A percentile compares a stretch with the other conserved stretches of the same genome.
These are phyloP conservation scores for Mortierella sp. DNA, from an alignment of 371 early-diverging fungal genomes.

Conservation along the genomic window DNA sequence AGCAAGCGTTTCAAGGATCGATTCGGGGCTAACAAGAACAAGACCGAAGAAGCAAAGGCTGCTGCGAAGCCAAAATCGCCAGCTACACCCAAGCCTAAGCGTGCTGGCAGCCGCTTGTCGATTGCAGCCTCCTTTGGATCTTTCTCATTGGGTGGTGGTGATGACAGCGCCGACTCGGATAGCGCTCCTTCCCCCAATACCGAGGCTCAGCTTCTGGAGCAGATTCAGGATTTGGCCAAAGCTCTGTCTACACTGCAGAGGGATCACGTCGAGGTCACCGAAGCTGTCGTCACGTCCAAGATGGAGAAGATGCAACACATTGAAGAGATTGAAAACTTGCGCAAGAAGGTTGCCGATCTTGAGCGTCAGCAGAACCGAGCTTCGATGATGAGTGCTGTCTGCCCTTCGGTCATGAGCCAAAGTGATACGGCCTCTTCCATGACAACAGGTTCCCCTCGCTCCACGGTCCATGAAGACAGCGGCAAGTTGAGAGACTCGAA, in stretches of 20 bases:
- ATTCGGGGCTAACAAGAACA: constrained; percentile 56
- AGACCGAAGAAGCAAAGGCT: constrained; percentile 18
- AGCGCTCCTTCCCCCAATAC: constrained; percentile 11
- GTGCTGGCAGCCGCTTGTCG: constrained; percentile 33
- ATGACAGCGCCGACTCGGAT: constrained; percentile 4
- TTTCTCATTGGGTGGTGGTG: constrained; percentile 8
- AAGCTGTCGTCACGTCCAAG: constrained; percentile 62
- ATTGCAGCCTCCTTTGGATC: constrained; percentile 49
- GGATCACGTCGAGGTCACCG: constrained; percentile 68
- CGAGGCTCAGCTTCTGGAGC: constrained; percentile 61
- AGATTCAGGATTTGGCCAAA: constrained; percentile 69
- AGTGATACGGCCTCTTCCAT: constrained; percentile 32
- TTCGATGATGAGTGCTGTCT: constrained; percentile 48
- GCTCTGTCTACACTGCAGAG: constrained; percentile 67
- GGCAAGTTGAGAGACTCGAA: constrained; percentile 31
- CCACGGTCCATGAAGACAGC: constrained; percentile 25
- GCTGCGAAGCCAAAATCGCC: constrained; percentile 1
- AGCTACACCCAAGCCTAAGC: constrained; percentile 26
- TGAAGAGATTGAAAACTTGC: constrained; percentile 51
- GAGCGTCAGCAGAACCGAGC: constrained; percentile 56
- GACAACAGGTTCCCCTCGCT: constrained; percentile 37
- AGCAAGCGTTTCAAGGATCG: constrained; percentile 51
- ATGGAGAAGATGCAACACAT: constrained; percentile 67
- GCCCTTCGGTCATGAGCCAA: constrained; percentile 48
- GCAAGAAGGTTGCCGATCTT: constrained; percentile 44